Evolutionary conservation across 805 yeast genomes (phyloP).

Genomic region (Candida suzukii): DNA sequence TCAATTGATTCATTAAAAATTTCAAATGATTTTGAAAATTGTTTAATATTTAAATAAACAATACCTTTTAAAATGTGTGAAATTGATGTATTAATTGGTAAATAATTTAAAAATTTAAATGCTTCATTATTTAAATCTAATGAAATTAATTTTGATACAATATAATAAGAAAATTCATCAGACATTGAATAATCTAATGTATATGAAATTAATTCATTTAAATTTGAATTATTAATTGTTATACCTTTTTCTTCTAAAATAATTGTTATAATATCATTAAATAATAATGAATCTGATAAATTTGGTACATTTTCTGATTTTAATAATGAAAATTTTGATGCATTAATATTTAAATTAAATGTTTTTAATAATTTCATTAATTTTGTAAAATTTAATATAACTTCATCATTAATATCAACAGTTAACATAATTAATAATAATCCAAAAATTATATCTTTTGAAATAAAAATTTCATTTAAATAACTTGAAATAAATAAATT

Average conservation of each 20-base stretch:
- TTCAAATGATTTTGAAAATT: constrained; percentile 18
- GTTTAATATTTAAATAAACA: constrained; percentile 16
- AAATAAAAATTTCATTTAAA: constrained; percentile 10
- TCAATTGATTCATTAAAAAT: constrained; percentile 22
- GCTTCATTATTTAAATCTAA: constrained; percentile 5
- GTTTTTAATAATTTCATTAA: constrained; percentile 9
- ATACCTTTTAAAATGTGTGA: constrained; percentile 20
- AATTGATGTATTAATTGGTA: constrained; percentile 17
- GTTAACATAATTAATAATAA: constrained; percentile 22
- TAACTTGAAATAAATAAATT: constrained; percentile 13
- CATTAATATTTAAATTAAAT: not conserved
- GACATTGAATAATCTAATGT: constrained; percentile 9
- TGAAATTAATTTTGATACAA: constrained; percentile 16
- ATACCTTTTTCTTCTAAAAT: constrained; percentile 15
- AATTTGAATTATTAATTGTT: constrained; percentile 13
- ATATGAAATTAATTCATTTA: constrained; percentile 16
- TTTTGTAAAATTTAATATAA: constrained; percentile 14
- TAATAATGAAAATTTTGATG: not conserved
- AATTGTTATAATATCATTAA: not conserved
- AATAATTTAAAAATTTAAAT: constrained; percentile 9
- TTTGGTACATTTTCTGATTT: not conserved
- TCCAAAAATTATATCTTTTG: constrained; percentile 16
- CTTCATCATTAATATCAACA: constrained; percentile 23
- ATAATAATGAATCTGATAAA: not conserved
- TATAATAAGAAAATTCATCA: constrained; percentile 14